These are phyloP conservation scores for Tolypocladium pustulatum DNA, from an alignment of 2,329 filamentous ascomycete species.

Conservation along the genomic window DNA sequence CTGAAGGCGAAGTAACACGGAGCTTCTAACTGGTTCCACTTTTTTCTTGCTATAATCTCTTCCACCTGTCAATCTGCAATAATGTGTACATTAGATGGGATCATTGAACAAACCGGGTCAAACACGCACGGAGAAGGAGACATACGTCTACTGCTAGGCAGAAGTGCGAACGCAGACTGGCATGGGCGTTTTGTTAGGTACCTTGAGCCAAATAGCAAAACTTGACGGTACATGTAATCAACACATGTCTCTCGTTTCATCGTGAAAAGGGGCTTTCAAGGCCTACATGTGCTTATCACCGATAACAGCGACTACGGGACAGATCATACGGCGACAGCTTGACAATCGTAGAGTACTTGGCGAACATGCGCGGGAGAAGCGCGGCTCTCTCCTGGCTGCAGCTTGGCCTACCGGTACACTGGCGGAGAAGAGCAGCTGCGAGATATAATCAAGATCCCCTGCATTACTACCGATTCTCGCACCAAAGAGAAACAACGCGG, in stretches of 20 bases:
- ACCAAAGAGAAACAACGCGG: constrained; percentile 1
- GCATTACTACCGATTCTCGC: constrained; percentile 11
- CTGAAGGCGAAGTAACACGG: constrained; percentile 1
- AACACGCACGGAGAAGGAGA: neutral
- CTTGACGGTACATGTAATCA: no score
- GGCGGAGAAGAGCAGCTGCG: neutral
- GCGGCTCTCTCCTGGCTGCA: no score
- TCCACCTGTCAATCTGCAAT: neutral
- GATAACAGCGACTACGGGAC: neutral
- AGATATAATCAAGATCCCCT: constrained; percentile 1
- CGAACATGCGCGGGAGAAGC: no score
- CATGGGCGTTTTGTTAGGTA: neutral
- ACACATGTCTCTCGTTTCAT: neutral
- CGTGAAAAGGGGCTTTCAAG: no score
- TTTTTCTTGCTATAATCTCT: neutral
- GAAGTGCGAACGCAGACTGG: neutral
- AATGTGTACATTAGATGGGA: neutral
- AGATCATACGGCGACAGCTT: neutral
- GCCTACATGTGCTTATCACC: neutral
- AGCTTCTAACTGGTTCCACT: neutral
- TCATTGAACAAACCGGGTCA: neutral
- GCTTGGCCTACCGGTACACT: no score
- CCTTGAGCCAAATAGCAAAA: neutral
- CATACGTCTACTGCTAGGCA: neutral
- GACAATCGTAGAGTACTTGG: no score